phyloP scores from a whole-genome alignment of 2,329 filamentous ascomycete species.

The Zymoseptoria passerinii region DNA sequence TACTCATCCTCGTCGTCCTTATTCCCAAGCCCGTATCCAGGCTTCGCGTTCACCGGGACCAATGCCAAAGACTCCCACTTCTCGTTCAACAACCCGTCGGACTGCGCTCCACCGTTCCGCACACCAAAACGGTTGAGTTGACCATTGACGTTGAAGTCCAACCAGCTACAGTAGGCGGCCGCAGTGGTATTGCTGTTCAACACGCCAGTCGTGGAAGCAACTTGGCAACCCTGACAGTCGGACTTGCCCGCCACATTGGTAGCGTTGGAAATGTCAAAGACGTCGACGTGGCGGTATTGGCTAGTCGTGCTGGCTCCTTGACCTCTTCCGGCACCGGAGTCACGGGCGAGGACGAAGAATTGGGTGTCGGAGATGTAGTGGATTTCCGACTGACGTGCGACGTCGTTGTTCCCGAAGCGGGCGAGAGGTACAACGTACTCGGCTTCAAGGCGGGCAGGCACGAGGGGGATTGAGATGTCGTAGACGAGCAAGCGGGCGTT shows the following conservation, averaged over 20 bases:
- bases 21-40: constrained; percentile 26
- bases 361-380: constrained; percentile 55
- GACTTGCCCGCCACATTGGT: constrained; percentile 53
- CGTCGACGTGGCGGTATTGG: constrained; percentile 59
- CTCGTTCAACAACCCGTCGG: constrained; percentile 57
- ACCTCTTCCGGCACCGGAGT: constrained; percentile 53
- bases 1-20: constrained; percentile 48
- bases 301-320: constrained; percentile 42
- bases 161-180: constrained; percentile 55
- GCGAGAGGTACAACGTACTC: constrained; percentile 58
- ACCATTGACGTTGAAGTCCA: constrained; percentile 59
- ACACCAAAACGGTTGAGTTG: constrained; percentile 58
- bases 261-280: constrained; percentile 55
- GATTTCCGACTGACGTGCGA: constrained; percentile 60
- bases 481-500: constrained; percentile 58
- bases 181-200: constrained; percentile 48
- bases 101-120: constrained; percentile 58
- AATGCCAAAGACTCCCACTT: constrained; percentile 67
- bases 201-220: constrained; percentile 44
- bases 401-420: constrained; percentile 5
- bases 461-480: constrained; percentile 36
- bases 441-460: constrained; percentile 37
- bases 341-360: constrained; percentile 59
- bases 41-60: constrained; percentile 47
- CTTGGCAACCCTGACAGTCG: constrained; percentile 31